Percentiles rank a stretch among this genome's conserved stretches.
Evolutionary conservation across 345 rosid genomes (phyloP).

Genomic region (Geranium rotundifolium): DNA sequence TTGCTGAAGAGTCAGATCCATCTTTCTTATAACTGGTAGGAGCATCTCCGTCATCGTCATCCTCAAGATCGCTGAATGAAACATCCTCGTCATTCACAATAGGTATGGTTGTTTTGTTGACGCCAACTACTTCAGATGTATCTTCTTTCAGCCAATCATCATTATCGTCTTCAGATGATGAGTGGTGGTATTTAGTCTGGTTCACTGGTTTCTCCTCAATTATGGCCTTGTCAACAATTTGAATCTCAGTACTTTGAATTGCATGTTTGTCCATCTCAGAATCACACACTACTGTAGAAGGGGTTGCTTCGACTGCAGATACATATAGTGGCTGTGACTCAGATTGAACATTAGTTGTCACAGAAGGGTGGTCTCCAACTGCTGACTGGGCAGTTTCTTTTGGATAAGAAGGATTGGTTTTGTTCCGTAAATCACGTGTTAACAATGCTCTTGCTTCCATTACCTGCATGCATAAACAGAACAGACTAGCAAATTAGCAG

Average conservation of each 20-base stretch:
- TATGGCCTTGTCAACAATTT: conserved; percentile 60
- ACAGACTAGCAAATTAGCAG: conserved; percentile 1
- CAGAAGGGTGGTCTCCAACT: conserved; percentile 23
- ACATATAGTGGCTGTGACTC: conserved; percentile 30
- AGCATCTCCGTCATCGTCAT: conserved; percentile 49
- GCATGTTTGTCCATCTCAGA: conserved; percentile 39
- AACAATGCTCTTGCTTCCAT: conserved; percentile 72
- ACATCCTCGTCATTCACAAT: conserved; percentile 79
- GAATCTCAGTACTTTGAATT: conserved; percentile 35
- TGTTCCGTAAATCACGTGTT: conserved; percentile 40
- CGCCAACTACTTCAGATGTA: conserved; percentile 32
- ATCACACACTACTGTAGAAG: conserved; percentile 23
- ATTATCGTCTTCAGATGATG: conserved; percentile 53
- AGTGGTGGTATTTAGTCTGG: conserved; percentile 20
- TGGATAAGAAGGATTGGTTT: conserved; percentile 12
- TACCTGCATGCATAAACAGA: conserved; percentile 33
- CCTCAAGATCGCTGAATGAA: conserved; percentile 97
- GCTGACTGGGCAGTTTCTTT: conserved; percentile 20
- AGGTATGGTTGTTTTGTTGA: conserved; percentile 28
- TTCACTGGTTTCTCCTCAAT: conserved; percentile 42
- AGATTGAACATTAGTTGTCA: conserved; percentile 29
- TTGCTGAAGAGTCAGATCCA: conserved; percentile 44
- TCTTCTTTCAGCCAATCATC: conserved; percentile 91
- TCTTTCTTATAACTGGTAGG: conserved; percentile 40
- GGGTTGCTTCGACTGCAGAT: conserved; percentile 25